Evolutionary conservation across 768 basidiomycete genomes (phyloP).

Genomic region (Leccinum subgranulosum): DNA sequence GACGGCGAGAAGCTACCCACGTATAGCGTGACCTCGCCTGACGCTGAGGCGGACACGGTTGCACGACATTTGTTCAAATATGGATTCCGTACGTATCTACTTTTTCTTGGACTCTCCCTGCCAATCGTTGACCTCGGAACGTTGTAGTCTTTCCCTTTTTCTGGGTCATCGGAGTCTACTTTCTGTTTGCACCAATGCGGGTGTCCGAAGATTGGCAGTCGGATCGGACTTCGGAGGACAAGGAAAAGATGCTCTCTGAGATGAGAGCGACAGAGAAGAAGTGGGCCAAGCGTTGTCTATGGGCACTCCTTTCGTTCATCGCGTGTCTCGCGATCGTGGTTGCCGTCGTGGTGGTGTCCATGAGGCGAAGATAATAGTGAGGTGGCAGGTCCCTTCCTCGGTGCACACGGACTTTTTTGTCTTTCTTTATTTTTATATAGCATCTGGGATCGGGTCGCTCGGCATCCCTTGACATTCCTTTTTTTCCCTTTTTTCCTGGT

Average conservation of each 20-base stretch:
- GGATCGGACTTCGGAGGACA: constrained; percentile 53
- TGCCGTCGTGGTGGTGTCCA: constrained; percentile 15
- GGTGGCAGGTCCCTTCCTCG: constrained; percentile 2
- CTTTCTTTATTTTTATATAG: not conserved
- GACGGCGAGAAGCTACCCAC: constrained; percentile 29
- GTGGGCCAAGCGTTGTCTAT: constrained; percentile 56
- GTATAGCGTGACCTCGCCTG: constrained; percentile 15
- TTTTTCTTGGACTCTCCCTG: no score
- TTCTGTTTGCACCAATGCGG: constrained; percentile 52
- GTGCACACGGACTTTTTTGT: not conserved
- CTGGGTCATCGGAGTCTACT: constrained; percentile 57
- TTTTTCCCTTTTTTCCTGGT: not conserved
- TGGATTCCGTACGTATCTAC: constrained; percentile 49
- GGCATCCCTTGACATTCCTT: constrained; percentile 7
- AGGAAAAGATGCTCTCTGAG: constrained; percentile 41
- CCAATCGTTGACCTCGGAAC: not conserved
- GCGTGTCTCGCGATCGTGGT: constrained; percentile 34
- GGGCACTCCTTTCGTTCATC: constrained; percentile 47
- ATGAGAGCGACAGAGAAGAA: constrained; percentile 50
- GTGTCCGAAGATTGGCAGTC: constrained; percentile 51
- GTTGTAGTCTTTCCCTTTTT: constrained; percentile 55
- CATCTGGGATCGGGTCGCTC: not conserved
- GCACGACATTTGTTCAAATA: constrained; percentile 62
- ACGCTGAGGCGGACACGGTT: constrained; percentile 50
- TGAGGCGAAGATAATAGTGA: constrained; percentile 16